Percentiles rank a stretch among this genome's conserved stretches.
phyloP scores from a whole-genome alignment of 805 yeast species.

The Saccharomycopsis olivae region DNA sequence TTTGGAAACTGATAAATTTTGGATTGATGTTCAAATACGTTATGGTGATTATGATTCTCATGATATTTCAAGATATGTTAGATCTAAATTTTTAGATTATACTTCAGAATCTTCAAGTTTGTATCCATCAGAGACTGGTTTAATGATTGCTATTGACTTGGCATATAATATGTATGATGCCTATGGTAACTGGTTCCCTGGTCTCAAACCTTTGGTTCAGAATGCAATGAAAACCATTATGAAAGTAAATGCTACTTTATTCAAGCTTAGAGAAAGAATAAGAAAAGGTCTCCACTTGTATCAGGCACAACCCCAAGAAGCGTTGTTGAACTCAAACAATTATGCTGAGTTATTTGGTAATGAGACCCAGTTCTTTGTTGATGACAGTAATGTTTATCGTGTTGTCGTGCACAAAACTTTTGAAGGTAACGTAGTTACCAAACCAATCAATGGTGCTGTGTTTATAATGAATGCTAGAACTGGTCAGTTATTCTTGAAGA shows the following conservation, averaged over 20 bases:
- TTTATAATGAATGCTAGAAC: constrained; percentile 83
- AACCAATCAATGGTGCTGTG: constrained; percentile 88
- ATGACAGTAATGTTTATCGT: constrained; percentile 89
- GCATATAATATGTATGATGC: constrained; percentile 96
- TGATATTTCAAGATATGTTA: constrained; percentile 85
- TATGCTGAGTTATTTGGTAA: constrained; percentile 82
- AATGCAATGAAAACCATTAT: constrained; percentile 88
- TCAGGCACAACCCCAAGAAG: constrained; percentile 89
- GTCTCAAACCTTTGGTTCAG: constrained; percentile 79
- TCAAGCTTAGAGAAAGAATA: constrained; percentile 84
- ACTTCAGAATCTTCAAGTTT: constrained; percentile 76
- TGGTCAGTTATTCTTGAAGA: constrained; percentile 81
- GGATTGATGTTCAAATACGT: constrained; percentile 92
- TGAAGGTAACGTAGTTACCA: constrained; percentile 88
- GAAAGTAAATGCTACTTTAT: constrained; percentile 90
- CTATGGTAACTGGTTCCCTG: constrained; percentile 97
- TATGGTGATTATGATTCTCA: constrained; percentile 98
- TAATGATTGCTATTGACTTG: constrained; percentile 80
- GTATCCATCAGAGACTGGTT: constrained; percentile 91
- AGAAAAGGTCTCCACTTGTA: constrained; percentile 89
- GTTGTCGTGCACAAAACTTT: constrained; percentile 84
- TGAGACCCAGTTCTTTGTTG: constrained; percentile 78
- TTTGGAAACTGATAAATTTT: constrained; percentile 57
- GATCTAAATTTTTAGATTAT: constrained; percentile 89
- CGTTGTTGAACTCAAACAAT: constrained; percentile 78